A percentile compares a stretch with the other conserved stretches of the same genome.
phyloP scores from a whole-genome alignment of 2,329 filamentous ascomycete genomes.

The Ascosphaera acerosa region DNA sequence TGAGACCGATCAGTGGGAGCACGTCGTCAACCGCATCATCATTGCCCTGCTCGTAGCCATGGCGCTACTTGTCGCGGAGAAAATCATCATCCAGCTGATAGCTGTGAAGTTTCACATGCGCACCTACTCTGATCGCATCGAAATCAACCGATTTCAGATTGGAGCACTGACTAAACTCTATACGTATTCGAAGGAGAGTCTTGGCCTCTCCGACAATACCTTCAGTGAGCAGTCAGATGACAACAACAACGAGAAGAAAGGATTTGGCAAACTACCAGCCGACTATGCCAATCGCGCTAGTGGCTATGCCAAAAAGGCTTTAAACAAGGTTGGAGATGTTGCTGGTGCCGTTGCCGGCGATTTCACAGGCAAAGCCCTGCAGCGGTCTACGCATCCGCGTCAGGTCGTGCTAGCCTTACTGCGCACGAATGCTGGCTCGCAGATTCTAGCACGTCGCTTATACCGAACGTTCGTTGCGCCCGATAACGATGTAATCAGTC shows the following conservation, averaged over 20 bases:
- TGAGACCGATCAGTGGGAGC: constrained; percentile 40
- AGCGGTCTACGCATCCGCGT: constrained; percentile 48
- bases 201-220: constrained; percentile 48
- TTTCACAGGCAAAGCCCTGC: constrained; percentile 51
- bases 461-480: constrained; percentile 65
- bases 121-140: constrained; percentile 75
- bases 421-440: constrained; percentile 43
- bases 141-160: constrained; percentile 79
- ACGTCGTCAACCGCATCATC: constrained; percentile 59
- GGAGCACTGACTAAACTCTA: constrained; percentile 39
- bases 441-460: constrained; percentile 63
- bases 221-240: constrained; percentile 36
- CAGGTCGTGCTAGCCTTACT: constrained; percentile 65
- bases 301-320: constrained; percentile 46
- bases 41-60: constrained; percentile 60
- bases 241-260: not conserved
- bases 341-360: constrained; percentile 73
- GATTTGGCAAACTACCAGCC: constrained; percentile 26
- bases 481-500: constrained; percentile 47
- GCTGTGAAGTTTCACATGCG: constrained; percentile 78
- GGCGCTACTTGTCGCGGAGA: constrained; percentile 64
- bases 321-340: constrained; percentile 61
- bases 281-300: constrained; percentile 41
- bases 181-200: constrained; percentile 36
- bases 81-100: constrained; percentile 85